A percentile compares a stretch with the other conserved stretches of the same genome.
Evolutionary conservation across 768 basidiomycete genomes (phyloP).

Genomic region (Pilatotrama ljubarskyi): DNA sequence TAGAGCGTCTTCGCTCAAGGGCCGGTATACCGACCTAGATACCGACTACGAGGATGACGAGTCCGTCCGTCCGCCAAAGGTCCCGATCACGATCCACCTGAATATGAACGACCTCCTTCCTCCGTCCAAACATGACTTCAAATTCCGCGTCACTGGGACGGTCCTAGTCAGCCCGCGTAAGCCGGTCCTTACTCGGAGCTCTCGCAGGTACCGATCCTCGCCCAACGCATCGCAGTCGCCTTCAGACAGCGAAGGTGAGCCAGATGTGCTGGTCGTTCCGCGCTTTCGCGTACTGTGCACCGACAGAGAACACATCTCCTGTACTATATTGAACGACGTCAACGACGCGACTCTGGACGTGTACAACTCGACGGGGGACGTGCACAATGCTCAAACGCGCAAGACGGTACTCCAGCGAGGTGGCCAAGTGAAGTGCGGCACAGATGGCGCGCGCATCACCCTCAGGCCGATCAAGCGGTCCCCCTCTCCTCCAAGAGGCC

Average conservation of each 20-base stretch:
- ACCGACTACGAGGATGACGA: conserved; percentile 28
- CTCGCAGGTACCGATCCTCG: conserved; percentile 18
- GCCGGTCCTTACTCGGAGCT: conserved; percentile 17
- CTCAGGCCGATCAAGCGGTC: conserved; percentile 41
- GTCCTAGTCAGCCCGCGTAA: conserved; percentile 54
- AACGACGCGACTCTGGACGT: conserved; percentile 58
- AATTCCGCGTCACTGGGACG: conserved; percentile 65
- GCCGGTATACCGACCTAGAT: conserved; percentile 21
- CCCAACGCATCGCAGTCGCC: conserved; percentile 12
- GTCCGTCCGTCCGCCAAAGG: conserved; percentile 45
- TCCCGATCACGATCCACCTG: conserved; percentile 71
- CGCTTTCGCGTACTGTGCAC: conserved; percentile 69
- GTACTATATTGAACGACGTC: conserved; percentile 60
- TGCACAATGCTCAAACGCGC: conserved; percentile 59
- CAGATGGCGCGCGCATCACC: conserved; percentile 59
- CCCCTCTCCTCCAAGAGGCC: conserved; percentile 10
- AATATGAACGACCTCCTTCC: conserved; percentile 78
- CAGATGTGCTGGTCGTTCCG: conserved; percentile 61
- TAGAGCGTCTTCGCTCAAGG: conserved; percentile 38
- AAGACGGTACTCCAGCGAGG: conserved; percentile 65
- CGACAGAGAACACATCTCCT: conserved; percentile 59
- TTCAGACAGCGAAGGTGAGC: conserved; percentile 35
- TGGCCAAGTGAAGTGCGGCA: conserved; percentile 58
- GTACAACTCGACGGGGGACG: conserved; percentile 56
- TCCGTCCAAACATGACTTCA: conserved; percentile 62